Evolutionary conservation across 2,329 filamentous ascomycete genomes (phyloP).

Genomic region (Paraphoma sp.): DNA sequence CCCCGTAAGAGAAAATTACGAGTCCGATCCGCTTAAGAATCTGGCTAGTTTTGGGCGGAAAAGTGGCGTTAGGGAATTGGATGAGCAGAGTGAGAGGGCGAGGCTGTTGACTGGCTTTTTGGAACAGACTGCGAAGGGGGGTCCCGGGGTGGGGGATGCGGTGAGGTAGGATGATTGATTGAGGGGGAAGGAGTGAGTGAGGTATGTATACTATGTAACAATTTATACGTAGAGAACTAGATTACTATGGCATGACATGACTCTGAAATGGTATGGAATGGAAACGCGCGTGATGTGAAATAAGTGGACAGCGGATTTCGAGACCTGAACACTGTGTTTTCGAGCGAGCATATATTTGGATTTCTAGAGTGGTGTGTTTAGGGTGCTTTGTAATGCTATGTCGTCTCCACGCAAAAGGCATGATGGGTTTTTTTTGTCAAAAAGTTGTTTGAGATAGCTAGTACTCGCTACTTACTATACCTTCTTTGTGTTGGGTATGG

Average conservation of each 20-base stretch:
- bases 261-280: too few species aligned
- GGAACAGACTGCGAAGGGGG: background rate
- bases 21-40: conserved; percentile 4
- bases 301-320: too few species aligned
- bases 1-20: conserved; percentile 17
- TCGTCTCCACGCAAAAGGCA: too few species aligned
- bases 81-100: conserved; percentile 27
- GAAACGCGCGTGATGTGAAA: too few species aligned
- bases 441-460: too few species aligned
- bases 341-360: too few species aligned
- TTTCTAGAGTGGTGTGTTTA: too few species aligned
- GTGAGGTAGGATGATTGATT: conserved; percentile 3
- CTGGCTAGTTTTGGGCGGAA: conserved; percentile 11
- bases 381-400: too few species aligned
- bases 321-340: too few species aligned
- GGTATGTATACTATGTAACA: conserved; percentile 3
- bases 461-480: too few species aligned
- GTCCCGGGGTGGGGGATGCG: conserved; percentile 9
- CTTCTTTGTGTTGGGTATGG: too few species aligned
- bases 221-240: background rate
- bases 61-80: conserved; percentile 27
- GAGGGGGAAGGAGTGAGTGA: conserved; percentile 5
- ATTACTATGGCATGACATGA: background rate
- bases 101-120: conserved; percentile 19
- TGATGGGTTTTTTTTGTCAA: too few species aligned